A percentile compares a stretch with the other conserved stretches of the same genome.
phyloP scores from a whole-genome alignment of 768 basidiomycete genomes.

The Trametes villosa region DNA sequence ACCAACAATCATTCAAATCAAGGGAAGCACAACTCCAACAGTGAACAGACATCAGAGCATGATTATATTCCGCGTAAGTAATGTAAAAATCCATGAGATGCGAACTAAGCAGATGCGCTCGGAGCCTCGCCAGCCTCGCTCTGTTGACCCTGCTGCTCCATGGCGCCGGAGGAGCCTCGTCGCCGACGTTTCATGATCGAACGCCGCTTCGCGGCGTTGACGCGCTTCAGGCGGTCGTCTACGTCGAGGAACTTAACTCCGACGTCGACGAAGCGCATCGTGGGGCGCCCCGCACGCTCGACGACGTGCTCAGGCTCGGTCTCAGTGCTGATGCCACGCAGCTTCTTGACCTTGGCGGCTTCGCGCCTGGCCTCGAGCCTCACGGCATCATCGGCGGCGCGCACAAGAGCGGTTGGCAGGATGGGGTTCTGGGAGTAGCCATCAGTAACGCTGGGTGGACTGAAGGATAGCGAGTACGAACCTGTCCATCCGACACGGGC shows the following conservation, averaged over 20 bases:
- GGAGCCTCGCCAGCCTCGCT: background rate
- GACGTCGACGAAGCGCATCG: slow-evolving; percentile 73
- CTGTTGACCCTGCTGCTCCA: background rate
- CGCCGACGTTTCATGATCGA: slow-evolving; percentile 13
- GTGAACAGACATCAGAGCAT: background rate
- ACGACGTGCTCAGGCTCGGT: slow-evolving; percentile 14
- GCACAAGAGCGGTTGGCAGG: slow-evolving; percentile 52
- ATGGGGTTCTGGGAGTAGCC: slow-evolving; percentile 56
- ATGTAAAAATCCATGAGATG: background rate
- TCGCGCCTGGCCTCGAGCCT: slow-evolving; percentile 39
- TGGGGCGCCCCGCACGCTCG: slow-evolving; percentile 50
- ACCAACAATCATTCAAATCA: too few species aligned
- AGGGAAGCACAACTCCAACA: background rate
- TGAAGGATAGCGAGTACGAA: slow-evolving; percentile 37
- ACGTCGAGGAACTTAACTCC: slow-evolving; percentile 70
- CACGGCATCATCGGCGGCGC: slow-evolving; percentile 46
- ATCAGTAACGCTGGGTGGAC: background rate
- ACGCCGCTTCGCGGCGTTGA: slow-evolving; percentile 50
- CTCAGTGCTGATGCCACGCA: slow-evolving; percentile 20
- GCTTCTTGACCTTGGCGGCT: slow-evolving; percentile 47
- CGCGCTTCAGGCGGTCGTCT: slow-evolving; percentile 54
- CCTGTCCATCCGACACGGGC: slow-evolving; percentile 70
- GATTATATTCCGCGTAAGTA: background rate
- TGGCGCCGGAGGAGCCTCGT: background rate
- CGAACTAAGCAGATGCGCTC: background rate